These are phyloP conservation scores for Reticulascus tulasneorum DNA, from an alignment of 2,329 filamentous ascomycete genomes.

Conservation along the genomic window DNA sequence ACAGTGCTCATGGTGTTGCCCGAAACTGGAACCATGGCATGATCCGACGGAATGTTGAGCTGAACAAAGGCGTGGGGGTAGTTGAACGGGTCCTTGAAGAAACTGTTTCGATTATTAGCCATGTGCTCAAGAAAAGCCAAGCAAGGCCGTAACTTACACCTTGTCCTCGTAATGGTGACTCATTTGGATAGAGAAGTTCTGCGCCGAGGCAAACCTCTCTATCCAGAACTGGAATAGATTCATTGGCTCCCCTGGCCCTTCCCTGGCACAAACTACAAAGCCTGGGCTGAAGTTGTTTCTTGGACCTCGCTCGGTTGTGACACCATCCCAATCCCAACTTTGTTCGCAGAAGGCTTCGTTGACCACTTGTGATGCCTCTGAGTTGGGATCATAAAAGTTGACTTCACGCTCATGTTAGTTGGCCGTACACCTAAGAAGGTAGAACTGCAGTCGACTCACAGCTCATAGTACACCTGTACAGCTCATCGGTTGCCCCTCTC, in stretches of 20 bases:
- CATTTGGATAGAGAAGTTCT: constrained; percentile 10
- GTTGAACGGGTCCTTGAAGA: constrained; percentile 4
- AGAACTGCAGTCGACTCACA: constrained; percentile 2
- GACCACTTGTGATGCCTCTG: constrained; percentile 11
- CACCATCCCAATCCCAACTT: constrained; percentile 20
- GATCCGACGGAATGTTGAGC: constrained; percentile 5
- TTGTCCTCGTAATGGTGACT: constrained; percentile 11
- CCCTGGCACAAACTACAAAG: constrained; percentile 11
- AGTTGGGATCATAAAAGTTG: constrained; percentile 15
- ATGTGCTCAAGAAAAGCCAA: background rate
- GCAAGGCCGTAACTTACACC: constrained; percentile 3
- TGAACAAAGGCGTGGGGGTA: constrained; percentile 9
- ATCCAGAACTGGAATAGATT: constrained; percentile 13
- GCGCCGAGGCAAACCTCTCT: constrained; percentile 10
- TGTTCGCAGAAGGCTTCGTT: constrained; percentile 16
- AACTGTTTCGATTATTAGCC: constrained; percentile 1
- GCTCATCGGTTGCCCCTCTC: background rate
- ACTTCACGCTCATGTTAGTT: constrained; percentile 6
- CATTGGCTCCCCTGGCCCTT: background rate
- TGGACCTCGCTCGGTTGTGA: constrained; percentile 21
- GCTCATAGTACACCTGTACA: constrained; percentile 8
- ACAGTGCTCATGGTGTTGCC: too few relatives aligned
- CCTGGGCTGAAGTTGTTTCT: constrained; percentile 13
- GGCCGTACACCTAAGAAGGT: background rate
- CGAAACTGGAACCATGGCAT: constrained; percentile 4